These are phyloP conservation scores for Pseudogymnoascus destructans DNA, from an alignment of 2,329 filamentous ascomycete species.

Conservation along the genomic window DNA sequence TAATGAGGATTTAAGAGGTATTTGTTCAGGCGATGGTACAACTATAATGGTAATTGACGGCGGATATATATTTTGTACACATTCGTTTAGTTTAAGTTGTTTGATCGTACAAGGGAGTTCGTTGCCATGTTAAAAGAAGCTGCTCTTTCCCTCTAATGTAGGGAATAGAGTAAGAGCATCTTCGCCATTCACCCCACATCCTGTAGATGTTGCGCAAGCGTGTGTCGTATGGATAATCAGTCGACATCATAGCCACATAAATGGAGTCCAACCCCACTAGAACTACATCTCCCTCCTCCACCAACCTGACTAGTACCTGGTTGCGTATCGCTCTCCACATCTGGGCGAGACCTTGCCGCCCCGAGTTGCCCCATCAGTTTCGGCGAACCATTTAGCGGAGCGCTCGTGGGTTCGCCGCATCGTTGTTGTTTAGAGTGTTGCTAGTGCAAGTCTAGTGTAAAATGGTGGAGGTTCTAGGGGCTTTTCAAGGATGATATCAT, in stretches of 20 bases:
- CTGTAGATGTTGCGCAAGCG: constrained; percentile 1
- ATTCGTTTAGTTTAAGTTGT: neutral
- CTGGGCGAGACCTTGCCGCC: neutral
- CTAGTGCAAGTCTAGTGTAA: neutral
- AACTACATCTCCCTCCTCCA: neutral
- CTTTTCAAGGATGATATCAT: neutral
- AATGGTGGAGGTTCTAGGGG: neutral
- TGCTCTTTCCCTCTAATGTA: neutral
- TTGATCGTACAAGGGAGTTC: neutral
- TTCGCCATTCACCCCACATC: constrained; percentile 6
- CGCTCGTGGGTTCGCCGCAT: neutral
- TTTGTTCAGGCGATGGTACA: neutral
- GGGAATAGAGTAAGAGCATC: neutral
- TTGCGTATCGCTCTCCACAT: neutral
- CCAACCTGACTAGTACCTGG: constrained; percentile 8
- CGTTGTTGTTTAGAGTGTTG: constrained; percentile 4
- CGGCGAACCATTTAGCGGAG: neutral
- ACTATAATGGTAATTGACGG: neutral
- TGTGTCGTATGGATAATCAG: constrained; percentile 4
- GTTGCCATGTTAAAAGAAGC: neutral
- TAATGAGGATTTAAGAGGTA: neutral
- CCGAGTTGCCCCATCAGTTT: neutral
- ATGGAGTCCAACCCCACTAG: neutral
- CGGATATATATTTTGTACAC: neutral
- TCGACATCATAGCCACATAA: constrained; percentile 3